Conservation (phyloP, 306 rosid species). For the Malus fusca region DNA sequence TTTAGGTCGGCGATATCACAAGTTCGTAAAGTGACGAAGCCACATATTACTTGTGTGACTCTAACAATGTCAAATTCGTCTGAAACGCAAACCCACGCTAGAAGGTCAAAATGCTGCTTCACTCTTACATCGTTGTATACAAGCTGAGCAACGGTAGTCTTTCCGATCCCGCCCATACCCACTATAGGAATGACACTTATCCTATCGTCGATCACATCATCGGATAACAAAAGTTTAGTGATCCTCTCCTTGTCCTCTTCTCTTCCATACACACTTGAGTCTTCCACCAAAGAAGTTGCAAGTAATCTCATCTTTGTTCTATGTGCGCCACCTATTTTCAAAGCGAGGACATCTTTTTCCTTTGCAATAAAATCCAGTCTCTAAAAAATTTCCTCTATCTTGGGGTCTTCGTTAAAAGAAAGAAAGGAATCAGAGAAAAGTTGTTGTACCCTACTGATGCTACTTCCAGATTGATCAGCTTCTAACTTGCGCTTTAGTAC, state of each 20-base stretch:
- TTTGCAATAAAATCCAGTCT: neutral
- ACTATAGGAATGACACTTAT: neutral
- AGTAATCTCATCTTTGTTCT: neutral
- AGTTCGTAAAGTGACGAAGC: neutral
- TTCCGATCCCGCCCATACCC: neutral
- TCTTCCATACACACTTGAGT: neutral
- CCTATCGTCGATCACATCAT: neutral
- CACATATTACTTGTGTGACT: neutral
- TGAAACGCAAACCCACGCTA: neutral
- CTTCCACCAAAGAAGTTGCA: neutral
- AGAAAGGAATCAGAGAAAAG: neutral
- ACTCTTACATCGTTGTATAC: neutral
- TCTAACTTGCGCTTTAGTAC: neutral
- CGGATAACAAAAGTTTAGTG: neutral
- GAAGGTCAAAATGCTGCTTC: neutral
- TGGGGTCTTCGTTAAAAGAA: neutral
- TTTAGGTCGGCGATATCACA: neutral
- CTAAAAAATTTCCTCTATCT: neutral
- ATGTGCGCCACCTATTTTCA: neutral
- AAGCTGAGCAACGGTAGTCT: neutral
- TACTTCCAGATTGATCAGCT: neutral
- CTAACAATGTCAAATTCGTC: neutral
- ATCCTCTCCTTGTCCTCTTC: neutral
- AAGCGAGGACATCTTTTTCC: neutral
- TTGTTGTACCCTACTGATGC: neutral